phyloP scores from a whole-genome alignment of 2,329 filamentous ascomycete species.

The Dendryphion nanum region DNA sequence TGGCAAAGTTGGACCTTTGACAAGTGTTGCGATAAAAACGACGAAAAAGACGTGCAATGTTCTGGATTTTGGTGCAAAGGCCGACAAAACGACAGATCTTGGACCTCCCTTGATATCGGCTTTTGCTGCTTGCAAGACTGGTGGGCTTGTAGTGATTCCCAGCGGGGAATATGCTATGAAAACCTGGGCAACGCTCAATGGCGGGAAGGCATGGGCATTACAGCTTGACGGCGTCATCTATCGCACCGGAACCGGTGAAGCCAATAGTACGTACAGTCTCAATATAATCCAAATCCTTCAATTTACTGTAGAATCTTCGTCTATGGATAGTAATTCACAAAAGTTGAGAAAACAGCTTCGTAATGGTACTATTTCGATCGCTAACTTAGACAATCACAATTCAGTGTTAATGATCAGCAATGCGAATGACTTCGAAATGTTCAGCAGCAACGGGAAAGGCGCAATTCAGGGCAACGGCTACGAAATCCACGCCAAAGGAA shows the following conservation, averaged over 20 bases:
- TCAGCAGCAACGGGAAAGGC: conserved; percentile 52
- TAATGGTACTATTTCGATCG: no score
- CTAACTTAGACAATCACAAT: no score
- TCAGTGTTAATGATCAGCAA: conserved; percentile 55
- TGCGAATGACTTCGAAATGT: conserved; percentile 53
- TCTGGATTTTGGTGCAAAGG: conserved; percentile 52
- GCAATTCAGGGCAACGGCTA: conserved; percentile 56
- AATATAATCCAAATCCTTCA: no score
- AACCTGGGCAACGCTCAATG: conserved; percentile 50
- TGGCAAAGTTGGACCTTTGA: conserved; percentile 33
- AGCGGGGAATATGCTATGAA: conserved; percentile 50
- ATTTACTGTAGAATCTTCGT: no score
- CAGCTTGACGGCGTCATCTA: conserved; percentile 56
- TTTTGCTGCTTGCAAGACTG: conserved; percentile 51
- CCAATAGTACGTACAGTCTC: no score
- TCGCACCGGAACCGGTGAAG: conserved; percentile 49
- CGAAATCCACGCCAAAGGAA: conserved; percentile 46
- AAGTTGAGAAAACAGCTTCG: no score
- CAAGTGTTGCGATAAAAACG: conserved; percentile 39
- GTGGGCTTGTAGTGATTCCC: conserved; percentile 53
- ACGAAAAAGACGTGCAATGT: conserved; percentile 54
- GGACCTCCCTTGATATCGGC: conserved; percentile 49
- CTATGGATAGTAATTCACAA: no score
- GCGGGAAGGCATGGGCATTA: conserved; percentile 50
- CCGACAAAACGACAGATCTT: conserved; percentile 53